phyloP scores from a whole-genome alignment of 805 yeast genomes.

The Kluyveromyces dobzhanskii region DNA sequence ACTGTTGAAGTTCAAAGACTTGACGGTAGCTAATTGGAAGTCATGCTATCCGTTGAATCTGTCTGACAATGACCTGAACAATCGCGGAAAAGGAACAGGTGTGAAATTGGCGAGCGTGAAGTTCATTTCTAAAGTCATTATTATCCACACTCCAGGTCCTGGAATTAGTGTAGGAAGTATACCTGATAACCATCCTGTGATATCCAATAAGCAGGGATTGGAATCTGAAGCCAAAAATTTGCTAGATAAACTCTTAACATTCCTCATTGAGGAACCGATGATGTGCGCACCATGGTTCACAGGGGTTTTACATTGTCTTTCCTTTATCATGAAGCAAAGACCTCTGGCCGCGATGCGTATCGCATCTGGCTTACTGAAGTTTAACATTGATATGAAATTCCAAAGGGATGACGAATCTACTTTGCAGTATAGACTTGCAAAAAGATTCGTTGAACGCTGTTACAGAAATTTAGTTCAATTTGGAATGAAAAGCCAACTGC shows the following conservation, averaged over 20 bases:
- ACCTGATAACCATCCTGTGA: constrained; percentile 57
- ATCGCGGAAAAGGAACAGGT: constrained; percentile 43
- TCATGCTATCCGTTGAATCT: constrained; percentile 45
- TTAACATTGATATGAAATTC: constrained; percentile 51
- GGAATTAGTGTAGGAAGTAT: constrained; percentile 37
- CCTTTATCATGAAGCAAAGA: constrained; percentile 57
- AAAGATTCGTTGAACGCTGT: constrained; percentile 56
- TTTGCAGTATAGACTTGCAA: constrained; percentile 42
- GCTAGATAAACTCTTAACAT: constrained; percentile 54
- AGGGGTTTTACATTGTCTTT: constrained; percentile 57
- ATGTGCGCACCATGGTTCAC: constrained; percentile 52
- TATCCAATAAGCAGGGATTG: constrained; percentile 39
- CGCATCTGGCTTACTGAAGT: constrained; percentile 48
- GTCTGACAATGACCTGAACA: constrained; percentile 31
- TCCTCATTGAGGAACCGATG: constrained; percentile 47
- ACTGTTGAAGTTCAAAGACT: constrained; percentile 46
- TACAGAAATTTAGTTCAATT: constrained; percentile 38
- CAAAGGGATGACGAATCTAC: constrained; percentile 34
- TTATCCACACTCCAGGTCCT: constrained; percentile 41
- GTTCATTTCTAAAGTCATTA: constrained; percentile 53
- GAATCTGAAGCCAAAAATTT: constrained; percentile 66
- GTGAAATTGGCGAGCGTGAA: constrained; percentile 63
- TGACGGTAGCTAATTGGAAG: constrained; percentile 55
- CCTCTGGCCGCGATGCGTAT: constrained; percentile 52
- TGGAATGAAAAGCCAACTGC: constrained; percentile 31